Evolutionary conservation across 2,329 filamentous ascomycete species (phyloP), one percentile per base, ranked within the genome.

Genomic region (Aureobasidium sp.): DNA sequence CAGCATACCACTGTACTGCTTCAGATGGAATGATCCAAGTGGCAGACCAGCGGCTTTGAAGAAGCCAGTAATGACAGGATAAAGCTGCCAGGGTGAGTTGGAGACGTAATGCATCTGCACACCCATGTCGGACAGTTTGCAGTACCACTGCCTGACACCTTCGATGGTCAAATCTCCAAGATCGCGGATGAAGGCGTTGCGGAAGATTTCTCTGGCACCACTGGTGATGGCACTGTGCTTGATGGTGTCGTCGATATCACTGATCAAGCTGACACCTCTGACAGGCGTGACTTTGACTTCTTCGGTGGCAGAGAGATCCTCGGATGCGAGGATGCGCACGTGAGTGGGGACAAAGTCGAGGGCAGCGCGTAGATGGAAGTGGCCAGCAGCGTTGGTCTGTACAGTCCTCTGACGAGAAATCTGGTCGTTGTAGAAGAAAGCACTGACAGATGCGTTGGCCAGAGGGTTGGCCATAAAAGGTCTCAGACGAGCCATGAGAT

Each of bases 81-180:
- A 99, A 7, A 99, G 81, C 71, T 99, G 95, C 95, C 95, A 99
- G 0, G 94, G 94, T 54, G 93, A 95, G 74, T 99, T 99, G n/a
- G 94, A 99, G 65, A 96, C 95, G 72, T 99, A 99, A 71, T 99
- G 95, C 57, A 99, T 82, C 67, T 86, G 84, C 25, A 97, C 93
- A 19, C 92, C 91, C 76, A 93, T 84, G 21, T 85, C 79, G 40
- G 88, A 81, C 74, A 99, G 80, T 21, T 79, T 79, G 37, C 79
- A 84, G 70, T 97, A 99, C 93, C 94, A 97, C 64, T 95, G 90
- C 61, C 80, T 83, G 21, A 97, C 92, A 2, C 94, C 94, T 17
- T 91, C 87, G 23, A 99, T 85, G 0, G 85, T 90, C 47, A 97
- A 79, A 62, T 93, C 90, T 3, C 76, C 79, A 1, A 97, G 78